Evolutionary conservation across 805 yeast species (phyloP), one percentile per base, ranked within the genome.

Genomic region (Suhomyces canberraensis): DNA sequence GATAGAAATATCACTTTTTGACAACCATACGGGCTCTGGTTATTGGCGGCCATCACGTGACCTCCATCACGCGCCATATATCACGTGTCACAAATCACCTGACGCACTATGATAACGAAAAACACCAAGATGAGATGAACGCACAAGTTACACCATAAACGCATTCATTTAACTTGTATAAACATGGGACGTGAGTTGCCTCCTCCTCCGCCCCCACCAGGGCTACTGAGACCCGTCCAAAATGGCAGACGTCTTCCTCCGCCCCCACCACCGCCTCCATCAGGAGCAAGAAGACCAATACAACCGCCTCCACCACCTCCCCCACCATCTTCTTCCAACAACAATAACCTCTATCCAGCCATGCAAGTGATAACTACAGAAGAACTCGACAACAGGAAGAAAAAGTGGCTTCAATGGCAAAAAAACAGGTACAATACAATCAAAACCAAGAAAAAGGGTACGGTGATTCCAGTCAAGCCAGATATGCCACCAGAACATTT

Each of bases 401-500:
- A 69, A 39, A 69, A 72, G 47, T 85, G 93, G 95, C 63, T 72
- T 8, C 75, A 70, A 37, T 31, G 75, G 2, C 95, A 84, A 47
- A 84, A 82, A 51, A 58, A 54, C 28, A 62, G 84, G 40, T 82
- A 71, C 54, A 60, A 69, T 14, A 26, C 34, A 5, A 37, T 36
- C 16, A 37, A 51, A 15, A 42, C 54, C 35, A 37, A 55, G 35
- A 48, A 52, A 39, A 50, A 56, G 40, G 67, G 76, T 24, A 63
- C 66, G 29, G 78, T 79, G 8, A 78, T 74, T 33, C 71, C 84
- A 0, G 73, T 72, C 8, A 85, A 85, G 52, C 73, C 79, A 1
- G 89, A 86, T 46, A 83, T 90, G 89, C 96, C 97, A 0, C 95
- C 95, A 0, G 96, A 90, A 51, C 97, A 90, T 61, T 63, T 91